A percentile compares a stretch with the other conserved stretches of the same genome.
Evolutionary conservation across 2,329 filamentous ascomycete species (phyloP).

Genomic region (Colletotrichum navitas): DNA sequence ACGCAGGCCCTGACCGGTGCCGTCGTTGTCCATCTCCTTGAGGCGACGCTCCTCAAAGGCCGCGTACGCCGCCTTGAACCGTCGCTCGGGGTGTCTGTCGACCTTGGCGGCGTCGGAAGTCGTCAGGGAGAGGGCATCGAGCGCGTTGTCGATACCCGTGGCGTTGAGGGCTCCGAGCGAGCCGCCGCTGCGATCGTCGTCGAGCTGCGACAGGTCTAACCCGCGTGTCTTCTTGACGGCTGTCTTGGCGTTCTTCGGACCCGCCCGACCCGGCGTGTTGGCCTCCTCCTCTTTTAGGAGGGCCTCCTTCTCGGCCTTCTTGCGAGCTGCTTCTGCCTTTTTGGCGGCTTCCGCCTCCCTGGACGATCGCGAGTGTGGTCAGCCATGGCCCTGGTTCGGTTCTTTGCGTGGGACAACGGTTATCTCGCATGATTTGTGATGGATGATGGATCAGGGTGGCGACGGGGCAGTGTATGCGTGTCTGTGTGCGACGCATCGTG

Average conservation of each 20-base stretch:
- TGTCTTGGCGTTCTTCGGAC: conserved; percentile 76
- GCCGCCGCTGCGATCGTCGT: conserved; percentile 61
- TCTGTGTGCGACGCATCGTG: conserved; percentile 4
- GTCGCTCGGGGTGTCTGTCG: conserved; percentile 88
- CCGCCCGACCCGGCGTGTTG: conserved; percentile 66
- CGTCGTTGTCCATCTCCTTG: conserved; percentile 87
- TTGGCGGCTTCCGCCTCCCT: conserved; percentile 89
- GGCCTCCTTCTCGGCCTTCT: conserved; percentile 93
- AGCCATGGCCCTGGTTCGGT: conserved; percentile 23
- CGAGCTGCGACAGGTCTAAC: conserved; percentile 81
- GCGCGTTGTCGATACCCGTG: conserved; percentile 90
- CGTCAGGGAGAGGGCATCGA: conserved; percentile 84
- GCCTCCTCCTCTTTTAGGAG: conserved; percentile 86
- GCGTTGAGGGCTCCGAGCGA: conserved; percentile 77
- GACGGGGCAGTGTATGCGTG: conserved; percentile 13
- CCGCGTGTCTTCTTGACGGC: conserved; percentile 78
- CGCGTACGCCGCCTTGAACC: conserved; percentile 88
- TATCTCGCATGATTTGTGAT: conserved; percentile 15
- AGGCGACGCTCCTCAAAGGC: conserved; percentile 85
- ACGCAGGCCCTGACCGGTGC: conserved; percentile 77
- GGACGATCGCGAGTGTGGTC: conserved; percentile 28
- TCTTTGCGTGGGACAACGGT: conserved; percentile 13
- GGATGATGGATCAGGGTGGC: conserved; percentile 14
- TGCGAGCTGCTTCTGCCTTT: conserved; percentile 83
- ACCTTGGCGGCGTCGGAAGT: conserved; percentile 72